Percentiles rank a stretch among this genome's conserved stretches.
Evolutionary conservation across 768 basidiomycete species (phyloP).

Genomic region (Kwoniella dejecticola): DNA sequence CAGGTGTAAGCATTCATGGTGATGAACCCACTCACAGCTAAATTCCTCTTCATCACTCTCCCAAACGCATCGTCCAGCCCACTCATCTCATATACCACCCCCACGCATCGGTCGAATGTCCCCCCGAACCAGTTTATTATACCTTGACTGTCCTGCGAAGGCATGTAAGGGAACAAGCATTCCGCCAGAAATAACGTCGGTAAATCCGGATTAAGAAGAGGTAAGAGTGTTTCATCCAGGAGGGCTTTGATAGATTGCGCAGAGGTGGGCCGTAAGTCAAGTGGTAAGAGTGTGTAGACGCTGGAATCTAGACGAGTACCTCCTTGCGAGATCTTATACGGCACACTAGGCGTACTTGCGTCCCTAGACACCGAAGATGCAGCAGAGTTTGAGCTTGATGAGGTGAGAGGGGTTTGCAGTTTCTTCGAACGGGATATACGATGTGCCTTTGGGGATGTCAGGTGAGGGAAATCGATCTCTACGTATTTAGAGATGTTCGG

Average conservation of each 20-base stretch:
- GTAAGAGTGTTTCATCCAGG: constrained; percentile 16
- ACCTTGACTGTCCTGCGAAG: constrained; percentile 62
- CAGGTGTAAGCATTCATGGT: too few species aligned
- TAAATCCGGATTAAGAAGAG: constrained; percentile 62
- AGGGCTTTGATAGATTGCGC: background rate
- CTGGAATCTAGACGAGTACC: constrained; percentile 61
- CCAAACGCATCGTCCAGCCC: constrained; percentile 83
- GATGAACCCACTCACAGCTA: constrained; percentile 73
- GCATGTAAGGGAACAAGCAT: constrained; percentile 90
- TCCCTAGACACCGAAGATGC: background rate
- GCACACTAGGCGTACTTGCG: too few species aligned
- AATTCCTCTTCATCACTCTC: constrained; percentile 85
- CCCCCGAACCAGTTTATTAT: constrained; percentile 75
- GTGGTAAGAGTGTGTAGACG: constrained; percentile 69
- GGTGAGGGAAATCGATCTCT: constrained; percentile 88
- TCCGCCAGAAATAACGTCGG: constrained; percentile 89
- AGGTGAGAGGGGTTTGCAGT: too few species aligned
- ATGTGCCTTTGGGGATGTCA: constrained; percentile 70
- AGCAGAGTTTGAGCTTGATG: too few species aligned
- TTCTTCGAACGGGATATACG: constrained; percentile 46
- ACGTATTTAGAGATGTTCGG: constrained; percentile 66
- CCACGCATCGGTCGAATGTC: constrained; percentile 57
- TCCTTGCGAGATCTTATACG: constrained; percentile 40
- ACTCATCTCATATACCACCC: constrained; percentile 89
- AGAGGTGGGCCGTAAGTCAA: constrained; percentile 67